Evolutionary conservation across 2,329 filamentous ascomycete species (phyloP), one percentile per base, ranked within the genome.

Genomic region (Pseudogymnoascus sp.): DNA sequence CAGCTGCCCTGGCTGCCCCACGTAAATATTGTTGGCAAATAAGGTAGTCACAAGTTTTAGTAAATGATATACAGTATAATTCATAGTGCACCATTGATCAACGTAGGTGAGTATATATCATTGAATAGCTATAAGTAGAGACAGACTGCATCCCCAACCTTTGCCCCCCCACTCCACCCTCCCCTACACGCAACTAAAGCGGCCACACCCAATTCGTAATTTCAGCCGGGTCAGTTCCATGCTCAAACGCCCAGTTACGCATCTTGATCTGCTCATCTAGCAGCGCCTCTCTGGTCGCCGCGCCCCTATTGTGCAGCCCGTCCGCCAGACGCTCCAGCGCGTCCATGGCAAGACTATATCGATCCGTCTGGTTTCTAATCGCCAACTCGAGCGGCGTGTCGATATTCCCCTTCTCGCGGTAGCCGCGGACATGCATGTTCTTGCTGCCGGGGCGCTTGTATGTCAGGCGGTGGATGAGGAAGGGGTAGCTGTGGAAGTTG

Each of bases 401-500:
- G 68, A 92, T 92, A 73, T 92, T 92, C 55, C 89, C 89, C 81
- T 92, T 92, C 78, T 92, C 89, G 70, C 83, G 86, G 78, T 92
- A 92, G 1, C 89, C 89, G 33, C 86, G 80, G n/a, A 92, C 89
- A 69, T 90, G 85, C 65, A 92, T 74, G 74, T 89, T 85, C 52
- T 79, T 72, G 72, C 82, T 84, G 4, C 88, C 88, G 1, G 85
- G 86, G 0, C 89, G 84, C 76, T 88, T 88, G 77, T 91, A 92
- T 0, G 88, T 89, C 67, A 92, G 75, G 60, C 89, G 82, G 76
- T 92, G 89, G 60, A 92, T 83, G 69, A 92, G 79, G 87, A 87
- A 92, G 7, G 89, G 89, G 76, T 92, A 92, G 33, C 84, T 88
- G 77, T 92, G 89, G 83, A 92, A 92, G 78, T 91, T 92, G 80